Conservation (phyloP, 169 alveolate genomes). For the Miamiensis avidus region DNA sequence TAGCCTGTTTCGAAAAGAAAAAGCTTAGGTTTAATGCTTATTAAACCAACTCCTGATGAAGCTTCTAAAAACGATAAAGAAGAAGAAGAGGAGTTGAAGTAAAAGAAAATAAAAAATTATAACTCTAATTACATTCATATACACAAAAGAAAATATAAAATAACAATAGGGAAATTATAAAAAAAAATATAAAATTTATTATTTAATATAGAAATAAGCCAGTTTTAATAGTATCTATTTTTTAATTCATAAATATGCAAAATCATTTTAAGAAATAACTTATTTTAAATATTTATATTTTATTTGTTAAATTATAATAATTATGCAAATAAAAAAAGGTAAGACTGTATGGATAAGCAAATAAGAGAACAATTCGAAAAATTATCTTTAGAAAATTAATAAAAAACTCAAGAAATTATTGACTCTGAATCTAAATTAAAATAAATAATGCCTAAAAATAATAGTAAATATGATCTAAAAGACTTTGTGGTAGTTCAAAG, state of each 20-base stretch:
- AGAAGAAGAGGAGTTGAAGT: neutral
- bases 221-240: no score
- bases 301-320: no score
- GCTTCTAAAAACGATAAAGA: neutral
- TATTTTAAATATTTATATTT: no score
- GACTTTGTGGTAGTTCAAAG: slow-evolving; percentile 35
- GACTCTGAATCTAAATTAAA: neutral
- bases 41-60: neutral
- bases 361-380: neutral
- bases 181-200: no score
- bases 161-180: no score
- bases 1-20: neutral
- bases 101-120: no score
- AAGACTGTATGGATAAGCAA: neutral
- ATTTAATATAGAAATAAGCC: no score
- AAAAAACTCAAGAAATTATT: neutral
- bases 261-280: no score
- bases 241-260: no score
- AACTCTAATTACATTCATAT: neutral
- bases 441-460: neutral
- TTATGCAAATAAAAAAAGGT: no score
- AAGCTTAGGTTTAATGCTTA: neutral
- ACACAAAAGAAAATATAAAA: no score
- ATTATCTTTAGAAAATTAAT: neutral
- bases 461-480: neutral